Evolutionary conservation across 192 early-diverging fungal species (phyloP), one percentile per base, ranked within the genome.

Genomic region (Mortierella antarctica): DNA sequence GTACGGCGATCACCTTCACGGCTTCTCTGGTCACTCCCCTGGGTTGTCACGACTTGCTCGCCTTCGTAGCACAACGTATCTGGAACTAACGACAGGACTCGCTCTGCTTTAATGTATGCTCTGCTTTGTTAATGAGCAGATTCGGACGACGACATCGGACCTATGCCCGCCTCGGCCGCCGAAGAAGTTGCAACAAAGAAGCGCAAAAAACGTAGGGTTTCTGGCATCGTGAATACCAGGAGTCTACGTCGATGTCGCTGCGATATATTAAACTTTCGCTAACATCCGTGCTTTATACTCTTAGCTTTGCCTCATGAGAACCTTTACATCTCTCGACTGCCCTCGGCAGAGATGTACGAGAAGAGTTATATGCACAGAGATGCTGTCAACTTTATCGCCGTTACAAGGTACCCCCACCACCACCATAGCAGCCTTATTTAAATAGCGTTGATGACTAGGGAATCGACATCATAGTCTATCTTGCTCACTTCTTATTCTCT

Each of bases 321-420:
- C 45, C 85, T 94, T 45, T 95, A 91, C 65, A 84, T 99, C 17
- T 90, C 90, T 10, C 88, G 89, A 17, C 70, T 99, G n/a, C 97
- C 97, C n/a, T 86, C 78, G 52, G 88, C 94, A 40, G 92, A 96
- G 67, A 95, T 96, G 93, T 98, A 98, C 71, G 96, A 98, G 82
- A 87, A 87, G 52, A 94, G 92, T 68, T 94, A 96, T 65, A 99
- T 99, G 98, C 98, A 99, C 71, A 88, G 97, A 31, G 96, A 98
- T 74, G 84, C 87, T 3, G 85, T 99, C 48, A 95, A 93, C 63
- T 91, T 90, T 73, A 89, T 96, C 5, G 86, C 86, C 2, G 88
- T 94, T 15, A 92, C 95, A 31, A 86, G 82, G 91, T 92, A 88
- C 69, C 56, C 56, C 20, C 6, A 51, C 6, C 14, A 7, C 6